Base-by-base conservation (phyloP, 2,329 filamentous ascomycete species). In the Colletotrichum shisoi region DNA sequence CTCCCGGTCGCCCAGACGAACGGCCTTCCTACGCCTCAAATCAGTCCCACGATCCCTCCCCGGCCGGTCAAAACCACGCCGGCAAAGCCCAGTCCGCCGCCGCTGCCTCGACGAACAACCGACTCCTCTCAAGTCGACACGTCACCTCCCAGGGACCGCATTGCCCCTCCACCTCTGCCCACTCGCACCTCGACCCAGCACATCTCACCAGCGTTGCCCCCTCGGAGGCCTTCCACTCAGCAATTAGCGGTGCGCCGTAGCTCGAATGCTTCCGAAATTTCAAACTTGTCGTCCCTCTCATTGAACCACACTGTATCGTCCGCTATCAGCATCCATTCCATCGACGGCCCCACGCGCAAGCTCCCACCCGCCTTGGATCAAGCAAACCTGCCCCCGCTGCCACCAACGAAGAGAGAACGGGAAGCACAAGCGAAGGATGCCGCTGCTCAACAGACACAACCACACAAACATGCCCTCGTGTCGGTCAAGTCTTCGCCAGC, bases 191-290 rank as follows among this genome's bases (percentile, higher is more conserved):
- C 79, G 4, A 77, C 78, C 6, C 73, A 78, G 53, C 73, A 74
- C 11, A 73, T 74, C 24, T 81, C 81, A 1, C 85, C 85, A 8
- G 78, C 80, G 34, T 75, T 87, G 19, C 84, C 86, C 15, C 79
- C 84, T 17, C 81, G 86, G 37, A 81, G 81, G 31, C 74, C 82
- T 2, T 83, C 83, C 2, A 75, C 79, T 7, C 81, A 84, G 68
- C 75, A 76, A 15, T 74, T 83, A 40, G 74, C 74, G 24, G 76
- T 76, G 5, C 81, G 86, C 27, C 81, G 84, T 62, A 84, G 80
- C 56, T 89, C 87, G 19, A 83, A 83, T 48, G 84, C 86, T 0
- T 89, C 87, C 2, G 85, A 86, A 37, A 72, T 82, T 45, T 89
- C 86, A 7, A 80, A 79, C 12, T 72, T 85, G 17, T 89, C 87